Percentiles rank a stretch among this genome's conserved stretches.
phyloP scores from a whole-genome alignment of 495 filamentous ascomycete genomes.

The Apiosordaria backusii region DNA sequence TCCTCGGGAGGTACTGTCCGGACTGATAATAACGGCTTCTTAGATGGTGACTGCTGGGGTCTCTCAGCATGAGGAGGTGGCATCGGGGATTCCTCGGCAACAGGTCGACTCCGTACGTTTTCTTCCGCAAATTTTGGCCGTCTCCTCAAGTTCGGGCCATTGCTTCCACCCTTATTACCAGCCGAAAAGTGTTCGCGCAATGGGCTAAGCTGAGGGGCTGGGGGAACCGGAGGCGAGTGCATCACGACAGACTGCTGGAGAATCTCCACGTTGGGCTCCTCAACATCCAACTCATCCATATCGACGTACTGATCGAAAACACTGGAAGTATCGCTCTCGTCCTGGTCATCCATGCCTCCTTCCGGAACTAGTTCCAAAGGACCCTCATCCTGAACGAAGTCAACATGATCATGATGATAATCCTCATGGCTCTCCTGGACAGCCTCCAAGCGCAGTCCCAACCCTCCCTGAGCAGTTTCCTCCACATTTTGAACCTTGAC shows the following conservation, averaged over 20 bases:
- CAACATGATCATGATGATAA: neutral
- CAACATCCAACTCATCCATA: slow-evolving; percentile 46
- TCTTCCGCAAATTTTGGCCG: slow-evolving; percentile 42
- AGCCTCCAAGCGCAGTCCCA: slow-evolving; percentile 36
- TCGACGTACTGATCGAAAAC: slow-evolving; percentile 37
- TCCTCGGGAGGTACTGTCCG: slow-evolving; percentile 23
- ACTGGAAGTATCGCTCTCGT: slow-evolving; percentile 13
- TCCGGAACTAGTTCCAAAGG: slow-evolving; percentile 27
- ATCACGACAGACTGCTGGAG: slow-evolving; percentile 41
- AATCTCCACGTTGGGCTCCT: slow-evolving; percentile 48
- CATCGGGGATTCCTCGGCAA: slow-evolving; percentile 23
- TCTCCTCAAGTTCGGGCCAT: slow-evolving; percentile 20
- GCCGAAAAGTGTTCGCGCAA: slow-evolving; percentile 46
- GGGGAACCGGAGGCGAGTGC: slow-evolving; percentile 33
- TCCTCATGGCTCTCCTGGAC: slow-evolving; percentile 41
- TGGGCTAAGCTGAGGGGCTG: slow-evolving; percentile 43
- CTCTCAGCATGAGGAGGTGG: slow-evolving; percentile 31
- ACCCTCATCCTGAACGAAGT: slow-evolving; percentile 19
- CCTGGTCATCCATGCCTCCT: slow-evolving; percentile 18
- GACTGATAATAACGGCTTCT: slow-evolving; percentile 25
- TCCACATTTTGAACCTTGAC: slow-evolving; percentile 53
- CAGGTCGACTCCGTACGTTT: slow-evolving; percentile 33
- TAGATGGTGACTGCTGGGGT: slow-evolving; percentile 27
- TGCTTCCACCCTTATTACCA: slow-evolving; percentile 37
- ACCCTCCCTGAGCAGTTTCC: slow-evolving; percentile 38